These are phyloP conservation scores for Dalbergia cochinchinensis DNA, from an alignment of 306 rosid species.

Conservation along the genomic window DNA sequence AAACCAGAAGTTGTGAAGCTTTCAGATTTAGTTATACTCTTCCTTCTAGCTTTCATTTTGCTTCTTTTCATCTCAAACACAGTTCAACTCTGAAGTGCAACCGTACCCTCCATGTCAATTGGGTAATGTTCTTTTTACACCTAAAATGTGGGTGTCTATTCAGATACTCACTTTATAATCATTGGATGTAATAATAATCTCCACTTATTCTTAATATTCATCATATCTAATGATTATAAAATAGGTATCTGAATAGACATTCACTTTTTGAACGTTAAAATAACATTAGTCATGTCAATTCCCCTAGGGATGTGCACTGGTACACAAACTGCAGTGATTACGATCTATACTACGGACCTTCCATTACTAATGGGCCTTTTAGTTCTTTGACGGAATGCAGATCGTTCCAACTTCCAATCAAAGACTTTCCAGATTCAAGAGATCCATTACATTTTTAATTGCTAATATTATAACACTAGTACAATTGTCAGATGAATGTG, in stretches of 20 bases:
- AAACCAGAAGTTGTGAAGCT: neutral
- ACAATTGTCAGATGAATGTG: slow-evolving; percentile 24
- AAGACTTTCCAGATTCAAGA: neutral
- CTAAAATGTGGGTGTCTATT: too few relatives aligned
- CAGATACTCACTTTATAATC: too few relatives aligned
- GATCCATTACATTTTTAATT: neutral
- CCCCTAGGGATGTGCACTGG: neutral
- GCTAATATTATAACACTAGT: slow-evolving; percentile 5
- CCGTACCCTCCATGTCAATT: neutral
- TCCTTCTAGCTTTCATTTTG: slow-evolving; percentile 27
- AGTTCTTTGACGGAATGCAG: slow-evolving; percentile 22
- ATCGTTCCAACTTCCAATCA: slow-evolving; percentile 37
- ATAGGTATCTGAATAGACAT: too few relatives aligned
- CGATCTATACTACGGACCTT: slow-evolving; percentile 23
- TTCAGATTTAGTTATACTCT: slow-evolving; percentile 11
- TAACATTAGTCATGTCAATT: neutral
- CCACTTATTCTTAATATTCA: too few relatives aligned
- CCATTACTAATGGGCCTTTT: too few relatives aligned
- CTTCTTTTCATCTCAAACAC: neutral
- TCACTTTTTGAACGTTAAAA: too few relatives aligned
- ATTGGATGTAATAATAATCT: too few relatives aligned
- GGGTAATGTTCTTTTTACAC: too few relatives aligned
- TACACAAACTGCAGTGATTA: neutral
- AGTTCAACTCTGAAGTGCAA: slow-evolving; percentile 32
- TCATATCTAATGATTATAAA: too few relatives aligned